Evolutionary conservation across 2,329 filamentous ascomycete species (phyloP), one percentile per base, ranked within the genome.

Genomic region (Alternaria sp.): DNA sequence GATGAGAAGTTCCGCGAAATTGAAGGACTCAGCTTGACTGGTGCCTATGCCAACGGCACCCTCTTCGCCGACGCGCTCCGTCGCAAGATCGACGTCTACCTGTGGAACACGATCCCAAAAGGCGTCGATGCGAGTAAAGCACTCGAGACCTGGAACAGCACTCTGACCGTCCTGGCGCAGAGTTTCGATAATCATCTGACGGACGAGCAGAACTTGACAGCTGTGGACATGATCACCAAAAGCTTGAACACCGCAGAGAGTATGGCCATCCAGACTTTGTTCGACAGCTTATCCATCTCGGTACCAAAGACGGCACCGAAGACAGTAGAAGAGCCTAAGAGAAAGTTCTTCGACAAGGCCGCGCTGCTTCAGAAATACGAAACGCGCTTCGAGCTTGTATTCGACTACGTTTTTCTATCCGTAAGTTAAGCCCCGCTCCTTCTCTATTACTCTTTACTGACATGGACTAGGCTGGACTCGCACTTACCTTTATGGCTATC

Each of bases 311-410:
- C 47, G 5, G 67, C 70, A 13, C 67, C 72, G 62, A 62, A 59
- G 32, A 68, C 67, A 46, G 52, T 49, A 9, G 54, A 61, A 36
- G 55, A 47, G 1, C 52, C 49, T 6, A 45, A 54, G 13, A 51
- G 30, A 3, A 60, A 57, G 28, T n/a, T 19, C 6, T 52, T 59
- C 21, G 28, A 50, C 4, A 54, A 46, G 15, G 40, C 61, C 12
- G 30, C 66, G 15, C 13, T 57, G 1, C 47, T 59, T 1, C 10
- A 28, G 25, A 44, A 61, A 13, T 75, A 74, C 21, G 61, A 66
- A 30, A 45, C 58, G 0, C 65, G 77, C 9, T 75, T 76, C 54
- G 66, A 74, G 9, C 57, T 81, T n/a, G 75, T 52, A 13, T 59
- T 59, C 36, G 56, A 58, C 15, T 65, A 67, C 43, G 62, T 61